Base-by-base conservation (phyloP, 2,329 filamentous ascomycete species). In the Neoscytalidium dimidiatum region DNA sequence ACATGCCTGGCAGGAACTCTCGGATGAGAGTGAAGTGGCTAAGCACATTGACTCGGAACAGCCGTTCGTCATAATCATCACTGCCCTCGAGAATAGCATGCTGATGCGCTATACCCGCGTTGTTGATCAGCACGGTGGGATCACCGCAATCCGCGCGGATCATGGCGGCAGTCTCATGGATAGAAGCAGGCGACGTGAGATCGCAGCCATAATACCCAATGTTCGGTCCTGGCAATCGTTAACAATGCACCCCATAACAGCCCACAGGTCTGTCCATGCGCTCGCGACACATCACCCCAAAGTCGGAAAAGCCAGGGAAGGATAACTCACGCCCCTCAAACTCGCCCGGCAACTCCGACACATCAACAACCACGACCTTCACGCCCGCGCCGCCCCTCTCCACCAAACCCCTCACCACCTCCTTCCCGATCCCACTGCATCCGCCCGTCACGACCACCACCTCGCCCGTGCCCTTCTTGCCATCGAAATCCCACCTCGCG, bases 301-400 rank as follows among this genome's bases (percentile, higher is more conserved):
- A 19, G 19, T 29, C 17, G 14, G 29, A 21, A 51, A 51, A 5
- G 6, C 5, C 26, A 9, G 11, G 17, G 3, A 13, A 26, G 8
- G 26, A 41, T 60, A 23, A 69, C 70, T 66, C 61, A 72, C 70
- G 53, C 26, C 43, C 65, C 31, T 66, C 65, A 19, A 75, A 64
- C 60, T 74, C 73, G 1, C 33, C 28, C 1, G 73, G 73, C 43
- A 74, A 69, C 4, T 62, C 57, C 21, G 48, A 56, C 19, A 74
- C 44, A 52, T 75, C 73, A 4, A 75, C 38, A 0, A 69, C 71
- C 9, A 72, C 67, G 6, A 75, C 70, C 43, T 69, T 65, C 13
- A 73, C 70, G 14, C 62, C 64, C 35, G 9, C 88, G 66, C 89
- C 79, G 1, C 84, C 84, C 17, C 66, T 51, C 33, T 68, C 66